Percentiles rank a stretch among this genome's conserved stretches.
These are phyloP conservation scores for Cutaneotrichosporon sp. DNA, from an alignment of 1,284 basidiomycete species.

Conservation along the genomic window DNA sequence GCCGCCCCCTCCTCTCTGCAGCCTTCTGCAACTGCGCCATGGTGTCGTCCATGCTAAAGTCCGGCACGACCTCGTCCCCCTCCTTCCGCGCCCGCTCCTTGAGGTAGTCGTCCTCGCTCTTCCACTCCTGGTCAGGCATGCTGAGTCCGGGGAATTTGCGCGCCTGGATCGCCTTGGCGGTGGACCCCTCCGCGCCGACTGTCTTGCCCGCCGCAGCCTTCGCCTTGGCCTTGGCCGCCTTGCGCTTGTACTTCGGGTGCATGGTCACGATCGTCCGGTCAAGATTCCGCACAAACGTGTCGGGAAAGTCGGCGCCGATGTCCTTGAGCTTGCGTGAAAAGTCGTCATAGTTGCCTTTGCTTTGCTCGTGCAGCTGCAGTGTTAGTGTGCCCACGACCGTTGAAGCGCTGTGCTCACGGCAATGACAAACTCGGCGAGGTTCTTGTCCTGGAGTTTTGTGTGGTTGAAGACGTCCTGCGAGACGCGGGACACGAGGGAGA, in stretches of 20 bases:
- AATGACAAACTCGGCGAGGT: constrained; percentile 92
- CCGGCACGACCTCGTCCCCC: constrained; percentile 53
- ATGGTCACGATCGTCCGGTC: constrained; percentile 90
- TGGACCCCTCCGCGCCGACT: constrained; percentile 37
- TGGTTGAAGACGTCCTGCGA: constrained; percentile 88
- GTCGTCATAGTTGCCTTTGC: constrained; percentile 52
- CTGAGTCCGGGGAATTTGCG: constrained; percentile 88
- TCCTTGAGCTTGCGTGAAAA: constrained; percentile 81
- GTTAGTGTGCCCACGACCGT: too few relatives aligned
- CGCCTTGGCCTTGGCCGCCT: constrained; percentile 50
- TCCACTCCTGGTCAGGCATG: constrained; percentile 68
- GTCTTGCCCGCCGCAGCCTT: constrained; percentile 26
- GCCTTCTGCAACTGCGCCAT: constrained; percentile 69
- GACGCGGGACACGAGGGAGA: constrained; percentile 82
- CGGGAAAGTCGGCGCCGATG: constrained; percentile 79
- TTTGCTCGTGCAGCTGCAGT: constrained; percentile 69
- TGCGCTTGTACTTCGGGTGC: constrained; percentile 95
- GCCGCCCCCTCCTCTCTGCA: constrained; percentile 54
- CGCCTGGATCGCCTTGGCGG: constrained; percentile 69
- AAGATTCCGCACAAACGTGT: constrained; percentile 83
- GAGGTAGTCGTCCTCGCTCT: constrained; percentile 51
- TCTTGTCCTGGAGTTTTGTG: constrained; percentile 72
- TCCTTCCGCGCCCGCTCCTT: constrained; percentile 50
- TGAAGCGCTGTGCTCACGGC: constrained; percentile 48
- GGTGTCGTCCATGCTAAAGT: constrained; percentile 65